These are phyloP conservation scores for Rhodomyrtus tomentosa DNA, from an alignment of 345 rosid species.

Conservation along the genomic window DNA sequence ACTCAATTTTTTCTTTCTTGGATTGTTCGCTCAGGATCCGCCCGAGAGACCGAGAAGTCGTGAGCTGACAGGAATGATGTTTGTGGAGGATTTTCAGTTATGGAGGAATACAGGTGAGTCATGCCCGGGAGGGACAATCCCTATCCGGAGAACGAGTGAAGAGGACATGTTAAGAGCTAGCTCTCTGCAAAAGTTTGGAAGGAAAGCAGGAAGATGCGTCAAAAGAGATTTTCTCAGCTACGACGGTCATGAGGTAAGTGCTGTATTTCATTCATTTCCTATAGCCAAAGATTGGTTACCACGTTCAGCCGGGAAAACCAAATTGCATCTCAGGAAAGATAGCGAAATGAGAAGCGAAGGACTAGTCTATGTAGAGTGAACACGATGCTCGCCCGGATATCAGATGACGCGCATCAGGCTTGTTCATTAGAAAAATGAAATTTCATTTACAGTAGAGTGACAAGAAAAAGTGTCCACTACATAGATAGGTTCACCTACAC, in stretches of 20 bases:
- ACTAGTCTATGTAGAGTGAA: not conserved
- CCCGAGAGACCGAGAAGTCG: conserved; percentile 60
- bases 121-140: conserved; percentile 89
- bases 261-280: not conserved
- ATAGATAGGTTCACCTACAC: not conserved
- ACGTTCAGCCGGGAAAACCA: not conserved
- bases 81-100: conserved; percentile 41
- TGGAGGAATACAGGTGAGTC: conserved; percentile 74
- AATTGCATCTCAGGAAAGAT: not conserved
- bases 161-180: conserved; percentile 74
- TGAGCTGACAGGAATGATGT: conserved; percentile 6
- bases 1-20: not conserved
- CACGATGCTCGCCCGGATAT: not conserved
- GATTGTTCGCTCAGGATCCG: conserved; percentile 35
- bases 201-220: conserved; percentile 40
- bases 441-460: not conserved
- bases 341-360: not conserved
- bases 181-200: conserved; percentile 56
- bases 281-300: not conserved
- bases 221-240: conserved; percentile 59
- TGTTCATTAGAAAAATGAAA: not conserved
- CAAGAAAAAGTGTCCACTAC: not conserved
- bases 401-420: not conserved
- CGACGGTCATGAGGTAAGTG: conserved; percentile 85
- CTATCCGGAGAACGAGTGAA: conserved; percentile 88